phyloP scores from a whole-genome alignment of 2,329 filamentous ascomycete genomes.

The Acephala macrosclerotiorum region DNA sequence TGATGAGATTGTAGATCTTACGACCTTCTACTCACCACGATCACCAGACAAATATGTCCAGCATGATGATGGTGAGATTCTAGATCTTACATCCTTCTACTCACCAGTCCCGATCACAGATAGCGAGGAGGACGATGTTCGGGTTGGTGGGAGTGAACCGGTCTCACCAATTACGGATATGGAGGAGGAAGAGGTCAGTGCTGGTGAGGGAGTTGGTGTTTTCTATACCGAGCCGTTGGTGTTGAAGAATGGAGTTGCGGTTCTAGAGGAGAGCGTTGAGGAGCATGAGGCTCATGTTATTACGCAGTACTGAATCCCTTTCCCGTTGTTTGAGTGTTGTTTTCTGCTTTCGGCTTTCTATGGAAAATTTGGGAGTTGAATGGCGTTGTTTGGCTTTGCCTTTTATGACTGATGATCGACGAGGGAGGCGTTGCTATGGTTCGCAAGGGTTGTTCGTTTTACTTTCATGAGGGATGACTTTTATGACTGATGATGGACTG shows the following conservation, averaged over 20 bases:
- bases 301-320: conserved; percentile 38
- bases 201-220: conserved; percentile 31
- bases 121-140: too few relatives aligned
- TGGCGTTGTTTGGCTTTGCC: neutral
- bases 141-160: too few relatives aligned
- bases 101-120: too few relatives aligned
- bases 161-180: conserved; percentile 29
- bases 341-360: neutral
- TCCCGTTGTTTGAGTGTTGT: neutral
- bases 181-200: conserved; percentile 44
- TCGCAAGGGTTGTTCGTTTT: too few relatives aligned
- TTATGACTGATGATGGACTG: neutral
- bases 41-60: too few relatives aligned
- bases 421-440: neutral
- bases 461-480: too few relatives aligned
- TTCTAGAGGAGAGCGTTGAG: conserved; percentile 63
- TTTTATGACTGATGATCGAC: neutral
- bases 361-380: neutral
- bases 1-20: too few relatives aligned
- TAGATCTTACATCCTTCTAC: too few relatives aligned
- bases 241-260: conserved; percentile 59
- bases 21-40: too few relatives aligned
- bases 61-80: too few relatives aligned
- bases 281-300: conserved; percentile 54
- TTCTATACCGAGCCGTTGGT: conserved; percentile 53